Base-by-base conservation (phyloP, 345 rosid species). In the Citrus reticulata region DNA sequence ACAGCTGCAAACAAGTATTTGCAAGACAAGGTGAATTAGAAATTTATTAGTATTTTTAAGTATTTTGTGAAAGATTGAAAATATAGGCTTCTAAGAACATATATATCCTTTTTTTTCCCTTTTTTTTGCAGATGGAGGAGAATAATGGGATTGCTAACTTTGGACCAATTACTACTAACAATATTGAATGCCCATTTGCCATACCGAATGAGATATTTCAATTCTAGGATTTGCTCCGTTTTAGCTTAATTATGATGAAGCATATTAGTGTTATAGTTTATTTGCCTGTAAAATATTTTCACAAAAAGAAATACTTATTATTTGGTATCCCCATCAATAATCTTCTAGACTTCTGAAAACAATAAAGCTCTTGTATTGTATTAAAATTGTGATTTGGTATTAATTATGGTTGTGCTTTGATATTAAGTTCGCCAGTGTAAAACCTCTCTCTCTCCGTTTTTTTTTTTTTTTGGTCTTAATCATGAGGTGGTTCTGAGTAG, bases 1-100 rank as follows among this genome's bases (percentile, higher is more conserved):
- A 86, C 83, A 72, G 91, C 95, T 74, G 87, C 96, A 80, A 94
- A 94, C 75, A 87, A 87, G 80, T 86, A 79, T 79, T 92, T 94
- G 81, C 95, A 87, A 62, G 92, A 93, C 63, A 91, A 93, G 97
- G 98, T 94, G 51, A 85, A 63, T 20, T 20, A 79, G 9, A 66
- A 27, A 20, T 34, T 70, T 49, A 73, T 37, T 54, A 54, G 19
- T 54, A 54, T 16, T 51, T 13, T 51, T 16, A 51, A 51, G 57
- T 5, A 34, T 7, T 22, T 27, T 2, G 24, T 60, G 34, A 11
- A 8, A 54, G 10, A 30, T n/a, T 9, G 2, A 3, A 30, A 19
- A 0, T 51, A 9, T 14, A 60, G 39, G 20, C 22, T 35, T 60
- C 16, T 9, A 42, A 22, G 9, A 68, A 68, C 9, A 42, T 24